Evolutionary conservation across 768 basidiomycete species (phyloP).

Genomic region (Hypholoma fasciculare): DNA sequence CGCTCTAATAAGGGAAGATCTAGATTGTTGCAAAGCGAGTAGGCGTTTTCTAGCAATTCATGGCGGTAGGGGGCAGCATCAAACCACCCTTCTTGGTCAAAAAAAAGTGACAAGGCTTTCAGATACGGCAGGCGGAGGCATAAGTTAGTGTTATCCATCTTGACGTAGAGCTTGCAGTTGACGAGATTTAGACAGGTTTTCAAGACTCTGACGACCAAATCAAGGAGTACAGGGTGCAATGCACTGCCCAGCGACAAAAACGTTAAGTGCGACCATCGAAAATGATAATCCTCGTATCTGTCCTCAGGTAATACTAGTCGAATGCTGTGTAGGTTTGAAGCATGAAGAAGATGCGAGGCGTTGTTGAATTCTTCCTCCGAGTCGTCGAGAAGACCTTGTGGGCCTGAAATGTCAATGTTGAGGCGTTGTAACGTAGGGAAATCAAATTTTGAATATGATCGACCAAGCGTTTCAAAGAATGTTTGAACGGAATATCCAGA

Average conservation of each 20-base stretch:
- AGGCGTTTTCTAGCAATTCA: not conserved
- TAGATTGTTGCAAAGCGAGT: not conserved
- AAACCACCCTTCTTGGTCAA: no score
- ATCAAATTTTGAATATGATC: conserved; percentile 25
- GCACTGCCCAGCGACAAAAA: not conserved
- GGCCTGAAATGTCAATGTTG: no score
- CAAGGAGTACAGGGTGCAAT: not conserved
- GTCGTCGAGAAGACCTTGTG: no score
- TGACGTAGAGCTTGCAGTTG: not conserved
- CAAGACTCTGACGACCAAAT: not conserved
- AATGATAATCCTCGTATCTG: no score
- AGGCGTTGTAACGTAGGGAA: no score
- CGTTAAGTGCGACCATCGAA: not conserved
- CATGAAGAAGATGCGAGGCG: no score
- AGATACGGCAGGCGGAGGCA: not conserved
- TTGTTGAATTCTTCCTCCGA: no score
- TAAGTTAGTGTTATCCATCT: not conserved
- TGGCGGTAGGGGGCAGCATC: not conserved
- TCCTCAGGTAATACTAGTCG: no score
- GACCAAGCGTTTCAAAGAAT: no score
- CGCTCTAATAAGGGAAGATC: not conserved
- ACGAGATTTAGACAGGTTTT: not conserved
- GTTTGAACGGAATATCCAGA: conserved; percentile 50
- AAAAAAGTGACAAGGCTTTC: not conserved
- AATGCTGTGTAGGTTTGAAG: no score